Base-by-base conservation (phyloP, 345 rosid genomes). In the Euclidium syriacum region DNA sequence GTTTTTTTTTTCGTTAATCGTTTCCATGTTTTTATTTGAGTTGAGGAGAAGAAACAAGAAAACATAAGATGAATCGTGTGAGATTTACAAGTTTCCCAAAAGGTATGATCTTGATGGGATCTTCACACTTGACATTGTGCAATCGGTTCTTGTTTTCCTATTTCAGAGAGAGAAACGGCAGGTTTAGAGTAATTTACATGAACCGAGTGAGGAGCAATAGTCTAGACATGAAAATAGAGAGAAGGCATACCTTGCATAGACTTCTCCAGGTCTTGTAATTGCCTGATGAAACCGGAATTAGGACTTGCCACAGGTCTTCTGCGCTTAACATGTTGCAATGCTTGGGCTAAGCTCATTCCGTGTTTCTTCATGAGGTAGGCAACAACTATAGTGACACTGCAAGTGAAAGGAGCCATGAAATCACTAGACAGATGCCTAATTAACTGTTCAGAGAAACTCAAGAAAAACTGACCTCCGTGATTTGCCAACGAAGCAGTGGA, bases 341-440 rank as follows among this genome's bases (percentile, higher is more conserved):
- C 95, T 79, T 85, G 78, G 14, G 73, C 38, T 33, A 80, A 68
- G 33, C 76, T 69, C 97, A 87, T 82, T 9, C 81, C 78, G 0
- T 52, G 78, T 71, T 59, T 79, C 73, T 80, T 90, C 95, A 90
- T 85, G 17, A 85, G 72, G 78, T 87, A 90, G 10, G 90, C 90
- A 60, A 81, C 79, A 51, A 82, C 80, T n/a, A 87, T 49, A 5
- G 88, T 85, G 43, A 79, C 97, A 60, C 95, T 90, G 71, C 57
- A 66, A 65, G 34, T 20, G 10, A 17, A 52, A 36, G 36, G 3
- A 3, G n/a, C 11, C n/a, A n/a, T n/a, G n/a, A n/a, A n/a, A 39
- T 56, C 47, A 35, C 32, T 58, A 27, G 14, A 42, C 18, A 25
- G 0, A 16, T 25, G 16, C 42, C 6, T 56, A 39, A 16, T 14